Base-by-base conservation (phyloP, 192 early-diverging fungal genomes). In the Podila epigama region DNA sequence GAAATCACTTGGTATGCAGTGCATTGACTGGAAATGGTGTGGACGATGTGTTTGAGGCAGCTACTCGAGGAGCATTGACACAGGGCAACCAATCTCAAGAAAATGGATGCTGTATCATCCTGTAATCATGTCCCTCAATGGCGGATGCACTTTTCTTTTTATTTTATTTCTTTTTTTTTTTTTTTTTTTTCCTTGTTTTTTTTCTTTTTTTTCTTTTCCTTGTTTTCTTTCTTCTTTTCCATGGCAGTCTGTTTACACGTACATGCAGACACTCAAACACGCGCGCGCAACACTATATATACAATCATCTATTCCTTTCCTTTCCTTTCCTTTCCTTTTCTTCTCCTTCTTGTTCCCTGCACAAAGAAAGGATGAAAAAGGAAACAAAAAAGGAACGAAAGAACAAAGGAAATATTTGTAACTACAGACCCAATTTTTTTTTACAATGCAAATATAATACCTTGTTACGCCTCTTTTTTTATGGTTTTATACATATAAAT, bases 1-100 rank as follows among this genome's bases (percentile, higher is more conserved):
- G 87, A 48, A 92, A 86, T 55, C 95, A 93, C 69, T 87, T 94
- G 58, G 95, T 96, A 63, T 94, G 93, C 70, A 93, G 92, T 60
- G 89, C 94, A 29, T 89, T 87, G 68, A 90, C 88, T 6, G 84
- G 85, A 4, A 89, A 92, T 59, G 90, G 91, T 25, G 88, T 94
- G 31, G 72, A 77, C 31, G 89, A 89, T 57, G 81, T 87, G 6
- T 85, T 85, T 81, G 83, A 85, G 55, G 83, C 81, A 55, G 81
- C 81, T 31, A 70, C 81, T 18, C 63, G 81, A 44, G 81, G 73
- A 57, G 81, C 81, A n/a, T 60, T 82, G 63, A 75, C 71, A 27
- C 71, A 75, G 56, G 71, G 71, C 8, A 75, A 75, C 28, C 71
- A 75, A 33, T 35, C 71, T 40, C 71, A 75, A 34, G 71, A 75